These are phyloP conservation scores for Suillus tomentosus DNA, from an alignment of 768 basidiomycete species.

Conservation along the genomic window DNA sequence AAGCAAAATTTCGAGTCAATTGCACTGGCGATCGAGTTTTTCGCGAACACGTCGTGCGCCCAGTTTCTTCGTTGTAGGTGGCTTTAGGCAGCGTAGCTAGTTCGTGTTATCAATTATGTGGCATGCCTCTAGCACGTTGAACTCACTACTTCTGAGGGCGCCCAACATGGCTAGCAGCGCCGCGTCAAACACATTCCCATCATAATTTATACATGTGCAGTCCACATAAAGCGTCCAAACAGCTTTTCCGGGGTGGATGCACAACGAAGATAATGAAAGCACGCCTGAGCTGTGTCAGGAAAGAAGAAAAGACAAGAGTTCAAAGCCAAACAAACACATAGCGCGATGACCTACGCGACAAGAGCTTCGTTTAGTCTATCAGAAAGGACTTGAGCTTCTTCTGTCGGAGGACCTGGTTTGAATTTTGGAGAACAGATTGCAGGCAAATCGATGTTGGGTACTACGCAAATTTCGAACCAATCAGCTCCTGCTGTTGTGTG, in stretches of 20 bases:
- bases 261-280: constrained; percentile 66
- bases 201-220: constrained; percentile 94
- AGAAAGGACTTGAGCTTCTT: constrained; percentile 92
- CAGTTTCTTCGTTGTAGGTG: constrained; percentile 63
- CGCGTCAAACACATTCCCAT: constrained; percentile 94
- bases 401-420: constrained; percentile 92
- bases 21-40: constrained; percentile 45
- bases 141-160: constrained; percentile 82
- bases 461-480: constrained; percentile 38
- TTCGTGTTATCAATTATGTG: constrained; percentile 10
- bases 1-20: constrained; percentile 26
- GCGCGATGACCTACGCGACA: constrained; percentile 53
- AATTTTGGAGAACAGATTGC: constrained; percentile 92
- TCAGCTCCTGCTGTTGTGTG: neutral
- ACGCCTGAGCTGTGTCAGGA: constrained; percentile 55
- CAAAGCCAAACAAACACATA: neutral
- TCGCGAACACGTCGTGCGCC: constrained; percentile 61
- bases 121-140: neutral
- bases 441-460: constrained; percentile 93
- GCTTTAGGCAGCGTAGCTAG: constrained; percentile 73
- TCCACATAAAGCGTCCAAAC: constrained; percentile 97
- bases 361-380: constrained; percentile 79
- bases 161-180: constrained; percentile 84
- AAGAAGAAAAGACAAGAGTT: constrained; percentile 7
- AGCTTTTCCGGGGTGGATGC: constrained; percentile 78